phyloP scores from a whole-genome alignment of 768 basidiomycete genomes.

The Mrakia blollopis region DNA sequence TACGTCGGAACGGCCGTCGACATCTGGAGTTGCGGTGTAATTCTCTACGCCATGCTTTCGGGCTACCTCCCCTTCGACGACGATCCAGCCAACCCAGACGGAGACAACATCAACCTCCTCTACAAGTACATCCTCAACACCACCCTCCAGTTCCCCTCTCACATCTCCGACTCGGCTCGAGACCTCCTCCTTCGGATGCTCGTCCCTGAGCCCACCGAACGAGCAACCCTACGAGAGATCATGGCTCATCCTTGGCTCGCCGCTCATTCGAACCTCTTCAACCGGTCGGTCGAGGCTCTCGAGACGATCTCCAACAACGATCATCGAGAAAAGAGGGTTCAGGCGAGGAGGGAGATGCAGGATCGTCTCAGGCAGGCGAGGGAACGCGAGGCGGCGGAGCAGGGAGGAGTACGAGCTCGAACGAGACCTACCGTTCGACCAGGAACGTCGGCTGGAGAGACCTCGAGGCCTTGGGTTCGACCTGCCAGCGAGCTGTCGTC shows the following conservation, averaged over 20 bases:
- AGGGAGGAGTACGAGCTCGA: neutral
- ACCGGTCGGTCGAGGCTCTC: constrained; percentile 66
- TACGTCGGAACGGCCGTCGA: constrained; percentile 97
- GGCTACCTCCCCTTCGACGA: constrained; percentile 99
- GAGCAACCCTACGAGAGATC: constrained; percentile 68
- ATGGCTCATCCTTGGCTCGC: constrained; percentile 86
- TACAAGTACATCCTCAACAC: constrained; percentile 99
- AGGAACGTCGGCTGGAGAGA: constrained; percentile 11
- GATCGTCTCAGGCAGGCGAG: constrained; percentile 32
- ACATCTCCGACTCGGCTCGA: constrained; percentile 75
- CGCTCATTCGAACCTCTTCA: constrained; percentile 61
- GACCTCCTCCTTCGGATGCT: constrained; percentile 86
- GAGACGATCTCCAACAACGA: constrained; percentile 76
- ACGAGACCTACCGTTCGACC: constrained; percentile 8
- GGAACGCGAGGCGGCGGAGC: neutral
- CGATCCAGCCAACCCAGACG: constrained; percentile 96
- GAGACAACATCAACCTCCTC: constrained; percentile 96
- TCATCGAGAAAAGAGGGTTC: constrained; percentile 71
- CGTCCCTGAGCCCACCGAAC: constrained; percentile 78
- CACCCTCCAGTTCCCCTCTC: constrained; percentile 92
- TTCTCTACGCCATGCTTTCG: constrained; percentile 93
- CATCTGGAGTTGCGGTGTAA: constrained; percentile 95
- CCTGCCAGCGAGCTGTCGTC: constrained; percentile 14
- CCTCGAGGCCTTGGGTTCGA: constrained; percentile 14
- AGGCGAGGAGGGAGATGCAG: constrained; percentile 42